phyloP scores from a whole-genome alignment of 176 grass and related monocot genomes.

The Echinochloa phyllopogon region DNA sequence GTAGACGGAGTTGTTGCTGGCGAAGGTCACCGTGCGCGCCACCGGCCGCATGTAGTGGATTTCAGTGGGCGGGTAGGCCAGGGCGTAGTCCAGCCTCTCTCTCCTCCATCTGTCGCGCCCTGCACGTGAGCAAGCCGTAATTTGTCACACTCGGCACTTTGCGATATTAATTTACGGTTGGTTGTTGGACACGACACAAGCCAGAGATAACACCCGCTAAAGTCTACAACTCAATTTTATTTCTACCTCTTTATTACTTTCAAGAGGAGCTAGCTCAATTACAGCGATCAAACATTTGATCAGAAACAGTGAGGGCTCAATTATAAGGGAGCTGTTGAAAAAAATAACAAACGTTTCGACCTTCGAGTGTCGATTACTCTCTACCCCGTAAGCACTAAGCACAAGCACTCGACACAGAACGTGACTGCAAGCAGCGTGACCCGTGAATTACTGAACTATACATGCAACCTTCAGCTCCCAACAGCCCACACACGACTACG shows the following conservation, averaged over 20 bases:
- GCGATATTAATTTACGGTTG: neutral
- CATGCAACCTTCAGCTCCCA: neutral
- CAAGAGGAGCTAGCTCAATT: neutral
- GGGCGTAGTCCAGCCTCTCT: slow-evolving; percentile 42
- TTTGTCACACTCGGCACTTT: neutral
- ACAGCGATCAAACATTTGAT: neutral
- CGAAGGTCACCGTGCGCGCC: slow-evolving; percentile 70
- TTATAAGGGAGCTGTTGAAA: neutral
- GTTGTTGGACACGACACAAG: neutral
- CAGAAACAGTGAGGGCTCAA: neutral
- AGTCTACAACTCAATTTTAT: neutral
- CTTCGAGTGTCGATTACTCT: neutral
- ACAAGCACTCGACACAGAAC: neutral
- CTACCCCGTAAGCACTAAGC: neutral
- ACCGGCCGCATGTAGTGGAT: slow-evolving; percentile 43
- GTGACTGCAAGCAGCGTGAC: neutral
- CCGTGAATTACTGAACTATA: neutral
- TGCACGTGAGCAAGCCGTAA: slow-evolving; percentile 28
- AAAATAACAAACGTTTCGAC: neutral
- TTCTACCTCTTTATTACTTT: neutral
- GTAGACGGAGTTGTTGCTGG: slow-evolving; percentile 51
- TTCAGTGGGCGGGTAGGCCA: slow-evolving; percentile 42
- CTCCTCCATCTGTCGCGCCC: slow-evolving; percentile 51
- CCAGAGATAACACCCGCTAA: neutral
- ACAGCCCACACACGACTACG: no score